Evolutionary conservation across 495 filamentous ascomycete genomes (phyloP), one percentile per base, ranked within the genome.

Genomic region (Podospora tetraspora): DNA sequence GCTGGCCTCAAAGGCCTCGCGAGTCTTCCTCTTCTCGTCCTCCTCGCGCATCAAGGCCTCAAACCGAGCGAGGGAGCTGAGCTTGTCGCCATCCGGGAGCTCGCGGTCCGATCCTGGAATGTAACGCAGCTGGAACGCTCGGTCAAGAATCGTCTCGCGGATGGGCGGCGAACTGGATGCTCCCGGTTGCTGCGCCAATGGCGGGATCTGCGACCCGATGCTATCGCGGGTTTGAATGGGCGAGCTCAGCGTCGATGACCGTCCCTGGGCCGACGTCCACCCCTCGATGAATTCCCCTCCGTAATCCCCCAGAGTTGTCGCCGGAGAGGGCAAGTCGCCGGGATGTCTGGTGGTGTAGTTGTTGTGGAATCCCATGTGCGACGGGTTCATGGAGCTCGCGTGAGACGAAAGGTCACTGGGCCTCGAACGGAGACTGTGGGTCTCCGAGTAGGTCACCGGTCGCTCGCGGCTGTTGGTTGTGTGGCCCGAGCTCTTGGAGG

Each of bases 101-200:
- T 80, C 77, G 19, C 71, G 73, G 16, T 82, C 80, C 1, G 81
- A 80, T 5, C 85, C 84, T 3, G 85, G 86, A 34, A 87, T 86
- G 65, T 75, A 84, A 3, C 84, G 79, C 75, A 87, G 70, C 66
- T 85, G 82, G 71, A 88, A 88, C 0, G 85, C 86, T n/a, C 86
- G 75, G 66, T 88, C 86, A 3, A 88, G 76, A 52, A 88, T 88
- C 7, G 86, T 86, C 70, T 88, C 85, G 23, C 84, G 79, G 1
- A 74, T 77, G 13, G 82, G 77, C 7, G 82, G 79, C 0, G 81
- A 78, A 63, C 74, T 75, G 56, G 78, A 74, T 11, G 78, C 74
- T 11, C 82, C 67, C 52, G 75, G 72, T 6, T 79, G 65, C 19
- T 73, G 70, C n/a, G 77, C 70, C 52, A 66, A 68, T 68, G 73